phyloP scores from a whole-genome alignment of 495 filamentous ascomycete species.

The Parachaetomium inaequale region DNA sequence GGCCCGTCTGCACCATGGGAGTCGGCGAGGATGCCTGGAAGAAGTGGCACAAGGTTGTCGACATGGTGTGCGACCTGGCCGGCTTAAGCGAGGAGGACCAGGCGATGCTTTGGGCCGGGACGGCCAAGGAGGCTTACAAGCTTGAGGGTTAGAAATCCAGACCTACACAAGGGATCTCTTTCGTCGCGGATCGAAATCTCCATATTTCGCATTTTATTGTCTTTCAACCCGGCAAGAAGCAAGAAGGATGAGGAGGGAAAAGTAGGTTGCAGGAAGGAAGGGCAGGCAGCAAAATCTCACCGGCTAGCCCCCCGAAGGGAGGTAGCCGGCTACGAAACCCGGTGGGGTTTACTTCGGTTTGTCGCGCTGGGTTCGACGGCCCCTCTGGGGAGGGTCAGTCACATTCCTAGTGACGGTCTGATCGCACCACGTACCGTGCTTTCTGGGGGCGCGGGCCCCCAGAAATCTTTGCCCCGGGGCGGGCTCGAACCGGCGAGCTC shows the following conservation, averaged over 20 bases:
- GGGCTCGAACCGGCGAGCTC: not conserved
- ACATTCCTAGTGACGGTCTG: too few species aligned
- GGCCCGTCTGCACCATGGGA: conserved; percentile 77
- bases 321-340: conserved; percentile 3
- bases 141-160: conserved; percentile 33
- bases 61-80: conserved; percentile 56
- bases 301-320: not conserved
- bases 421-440: too few species aligned
- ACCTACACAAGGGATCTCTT: too few species aligned
- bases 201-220: too few species aligned
- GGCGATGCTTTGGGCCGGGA: conserved; percentile 63
- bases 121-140: conserved; percentile 63
- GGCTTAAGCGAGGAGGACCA: conserved; percentile 55
- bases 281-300: conserved; percentile 1
- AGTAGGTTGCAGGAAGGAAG: not conserved
- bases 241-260: not conserved
- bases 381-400: too few species aligned
- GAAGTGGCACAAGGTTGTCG: conserved; percentile 58
- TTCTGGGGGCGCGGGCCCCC: not conserved
- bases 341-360: not conserved
- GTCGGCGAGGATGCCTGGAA: conserved; percentile 54
- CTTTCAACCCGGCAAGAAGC: not conserved
- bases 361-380: not conserved
- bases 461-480: not conserved
- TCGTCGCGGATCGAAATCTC: too few species aligned